Conservation (phyloP, 495 filamentous ascomycete species). For the Annulohypoxylon maeteangense region DNA sequence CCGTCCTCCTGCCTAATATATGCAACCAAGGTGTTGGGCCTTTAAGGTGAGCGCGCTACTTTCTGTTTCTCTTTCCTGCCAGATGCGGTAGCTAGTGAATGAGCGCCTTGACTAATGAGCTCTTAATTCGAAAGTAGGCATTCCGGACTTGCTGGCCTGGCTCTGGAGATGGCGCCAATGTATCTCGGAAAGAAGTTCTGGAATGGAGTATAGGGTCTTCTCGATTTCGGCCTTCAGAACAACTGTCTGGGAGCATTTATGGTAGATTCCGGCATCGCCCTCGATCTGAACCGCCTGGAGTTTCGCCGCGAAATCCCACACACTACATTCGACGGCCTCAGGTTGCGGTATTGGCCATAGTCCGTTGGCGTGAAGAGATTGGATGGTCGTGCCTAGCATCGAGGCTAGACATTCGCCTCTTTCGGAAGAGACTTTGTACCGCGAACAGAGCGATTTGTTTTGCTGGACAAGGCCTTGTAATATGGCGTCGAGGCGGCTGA, state of each 20-base stretch:
- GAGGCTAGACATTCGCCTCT: conserved; percentile 10
- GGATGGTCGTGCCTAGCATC: conserved; percentile 26
- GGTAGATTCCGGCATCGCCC: not conserved
- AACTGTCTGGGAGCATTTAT: not conserved
- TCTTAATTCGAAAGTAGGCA: not conserved
- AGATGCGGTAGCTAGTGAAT: no score
- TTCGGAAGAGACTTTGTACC: not conserved
- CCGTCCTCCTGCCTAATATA: not conserved
- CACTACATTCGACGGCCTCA: conserved; percentile 6
- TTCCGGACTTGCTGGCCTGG: conserved; percentile 28
- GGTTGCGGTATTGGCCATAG: conserved; percentile 33
- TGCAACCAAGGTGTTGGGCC: no score
- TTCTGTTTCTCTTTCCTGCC: no score
- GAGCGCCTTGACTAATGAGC: not conserved
- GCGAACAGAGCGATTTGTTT: not conserved
- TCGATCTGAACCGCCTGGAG: conserved; percentile 11
- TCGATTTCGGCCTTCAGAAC: conserved; percentile 12
- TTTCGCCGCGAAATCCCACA: conserved; percentile 17
- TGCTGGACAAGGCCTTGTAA: conserved; percentile 19
- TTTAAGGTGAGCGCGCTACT: no score
- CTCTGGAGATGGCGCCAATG: conserved; percentile 22
- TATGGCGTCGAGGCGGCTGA: conserved; percentile 17
- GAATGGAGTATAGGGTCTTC: conserved; percentile 13
- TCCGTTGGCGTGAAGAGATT: conserved; percentile 18
- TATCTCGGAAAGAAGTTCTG: conserved; percentile 21